phyloP scores from a whole-genome alignment of 441 rosid species.

The Hura crepitans region DNA sequence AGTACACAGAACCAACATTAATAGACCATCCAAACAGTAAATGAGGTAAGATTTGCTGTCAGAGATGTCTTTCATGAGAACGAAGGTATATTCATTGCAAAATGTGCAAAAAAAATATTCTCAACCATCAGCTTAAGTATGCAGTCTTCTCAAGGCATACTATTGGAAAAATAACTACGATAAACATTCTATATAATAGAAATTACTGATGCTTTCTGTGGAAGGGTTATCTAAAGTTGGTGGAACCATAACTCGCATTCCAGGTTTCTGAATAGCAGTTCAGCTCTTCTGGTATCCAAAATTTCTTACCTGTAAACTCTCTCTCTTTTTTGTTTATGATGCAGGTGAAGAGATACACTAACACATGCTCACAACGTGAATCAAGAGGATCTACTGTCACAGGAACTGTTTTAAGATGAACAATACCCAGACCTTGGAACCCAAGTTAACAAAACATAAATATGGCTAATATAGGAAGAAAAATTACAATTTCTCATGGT shows the following conservation, averaged over 20 bases:
- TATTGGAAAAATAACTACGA: neutral
- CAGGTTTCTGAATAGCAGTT: neutral
- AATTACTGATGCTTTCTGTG: neutral
- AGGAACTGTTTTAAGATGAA: neutral
- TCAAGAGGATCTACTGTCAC: neutral
- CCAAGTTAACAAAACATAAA: neutral
- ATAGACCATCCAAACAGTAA: neutral
- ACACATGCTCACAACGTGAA: neutral
- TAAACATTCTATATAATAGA: neutral
- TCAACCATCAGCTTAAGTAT: constrained; percentile 1
- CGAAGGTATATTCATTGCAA: neutral
- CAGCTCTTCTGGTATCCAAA: neutral
- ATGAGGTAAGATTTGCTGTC: neutral
- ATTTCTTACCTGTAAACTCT: neutral
- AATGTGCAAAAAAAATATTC: neutral
- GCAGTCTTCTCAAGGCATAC: neutral
- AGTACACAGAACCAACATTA: neutral
- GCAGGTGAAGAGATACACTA: neutral
- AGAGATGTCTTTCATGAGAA: neutral
- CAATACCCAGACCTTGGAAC: neutral
- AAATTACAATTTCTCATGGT: neutral
- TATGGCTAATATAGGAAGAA: neutral
- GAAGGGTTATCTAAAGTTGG: neutral
- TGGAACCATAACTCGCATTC: neutral
- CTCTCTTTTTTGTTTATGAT: neutral